Base-by-base conservation (phyloP, 768 basidiomycete species). In the Tulasnella sp. region DNA sequence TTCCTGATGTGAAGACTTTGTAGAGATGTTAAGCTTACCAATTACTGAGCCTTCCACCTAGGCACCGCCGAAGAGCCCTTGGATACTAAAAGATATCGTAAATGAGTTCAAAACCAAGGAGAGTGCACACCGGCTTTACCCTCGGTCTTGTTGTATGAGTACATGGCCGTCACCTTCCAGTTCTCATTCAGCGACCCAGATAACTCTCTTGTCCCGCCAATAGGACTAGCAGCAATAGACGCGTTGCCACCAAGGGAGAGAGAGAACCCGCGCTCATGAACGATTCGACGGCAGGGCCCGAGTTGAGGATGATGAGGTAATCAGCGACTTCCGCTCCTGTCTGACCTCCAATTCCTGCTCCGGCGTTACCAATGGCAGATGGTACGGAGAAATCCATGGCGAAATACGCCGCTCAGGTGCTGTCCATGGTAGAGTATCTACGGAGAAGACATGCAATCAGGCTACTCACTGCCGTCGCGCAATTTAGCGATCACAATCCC, bases 221-320 rank as follows among this genome's bases (percentile, higher is more conserved):
- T 3, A 48, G 58, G 56, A 15, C 60, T 30, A 15, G 44, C 19
- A 63, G 65, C 85, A 45, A 91, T 73, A 62, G 90, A 92, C 71
- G 92, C 73, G 67, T 92, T 94, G 12, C 92, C 92, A n/a, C 93
- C 93, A 2, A 96, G 73, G 2, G 87, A 92, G n/a, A n/a, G 60
- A 99, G 69, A 5, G 85, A 88, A 7, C 96, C 94, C 15, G 92
- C 85, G 11, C 92, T 78, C 94, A 98, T 98, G 73, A 99, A 98
- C 1, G 86, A 83, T 80, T 87, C 66, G 11, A 72, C 66, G 3
- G 70, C 62, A 84, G 87, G 77, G 64, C 74, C 76, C 22, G 86
- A 85, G 66, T 97, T 98, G 25, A 97, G 76, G 29, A 97, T 85
- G 59, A 96, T 77, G 60, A 93, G 72, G 66, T 94, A 93, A 66